A percentile compares a stretch with the other conserved stretches of the same genome.
These are phyloP conservation scores for Pseudohyphozyma bogoriensis DNA, from an alignment of 768 basidiomycete genomes.

Conservation along the genomic window DNA sequence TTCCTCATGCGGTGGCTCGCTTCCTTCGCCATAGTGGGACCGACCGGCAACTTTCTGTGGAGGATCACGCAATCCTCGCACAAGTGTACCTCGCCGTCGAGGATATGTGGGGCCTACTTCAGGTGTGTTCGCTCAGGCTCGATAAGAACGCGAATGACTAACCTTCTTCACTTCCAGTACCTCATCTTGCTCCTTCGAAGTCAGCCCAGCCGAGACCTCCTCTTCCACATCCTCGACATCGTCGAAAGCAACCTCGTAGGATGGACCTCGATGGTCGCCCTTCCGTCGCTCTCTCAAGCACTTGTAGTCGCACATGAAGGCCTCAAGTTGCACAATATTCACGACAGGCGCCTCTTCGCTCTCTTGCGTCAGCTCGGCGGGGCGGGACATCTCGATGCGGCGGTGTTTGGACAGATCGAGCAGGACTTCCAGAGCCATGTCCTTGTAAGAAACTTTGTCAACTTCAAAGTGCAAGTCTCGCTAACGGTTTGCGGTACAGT, in stretches of 20 bases:
- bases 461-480: too few relatives aligned
- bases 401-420: not conserved
- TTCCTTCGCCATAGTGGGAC: not conserved
- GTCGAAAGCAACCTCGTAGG: conserved; percentile 2
- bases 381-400: not conserved
- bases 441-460: not conserved
- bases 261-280: conserved; percentile 9
- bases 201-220: not conserved
- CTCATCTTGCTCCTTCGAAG: conserved; percentile 8
- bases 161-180: not conserved
- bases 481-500: not conserved
- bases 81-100: not conserved
- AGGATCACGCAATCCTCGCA: conserved; percentile 1
- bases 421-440: not conserved
- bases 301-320: not conserved
- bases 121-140: not conserved
- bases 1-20: conserved; percentile 1
- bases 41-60: not conserved
- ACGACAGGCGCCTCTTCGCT: conserved; percentile 1
- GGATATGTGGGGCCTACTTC: conserved; percentile 9
- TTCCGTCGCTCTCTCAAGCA: not conserved
- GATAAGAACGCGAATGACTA: not conserved
- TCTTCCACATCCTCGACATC: conserved; percentile 13
- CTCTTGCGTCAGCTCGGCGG: not conserved
- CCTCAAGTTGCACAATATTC: not conserved